A percentile compares a stretch with the other conserved stretches of the same genome.
These are phyloP conservation scores for Ogataea trehaloabstinens DNA, from an alignment of 805 yeast species.

Conservation along the genomic window DNA sequence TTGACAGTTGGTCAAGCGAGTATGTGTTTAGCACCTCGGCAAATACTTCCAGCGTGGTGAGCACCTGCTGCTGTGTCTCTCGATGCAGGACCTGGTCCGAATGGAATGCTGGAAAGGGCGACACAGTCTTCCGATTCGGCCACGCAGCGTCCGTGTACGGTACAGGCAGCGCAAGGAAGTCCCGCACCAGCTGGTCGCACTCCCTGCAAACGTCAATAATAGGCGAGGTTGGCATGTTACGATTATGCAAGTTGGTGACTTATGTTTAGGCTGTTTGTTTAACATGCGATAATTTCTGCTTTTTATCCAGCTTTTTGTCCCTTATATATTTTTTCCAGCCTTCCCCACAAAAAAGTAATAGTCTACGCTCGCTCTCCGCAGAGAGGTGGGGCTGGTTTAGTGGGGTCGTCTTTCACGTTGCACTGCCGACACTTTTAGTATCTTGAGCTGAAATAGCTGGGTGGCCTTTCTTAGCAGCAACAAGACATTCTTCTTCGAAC, in stretches of 20 bases:
- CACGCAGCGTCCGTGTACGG: constrained; percentile 11
- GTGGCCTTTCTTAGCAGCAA: constrained; percentile 76
- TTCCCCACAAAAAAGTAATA: no score
- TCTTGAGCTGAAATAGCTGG: no score
- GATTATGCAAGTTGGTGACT: no score
- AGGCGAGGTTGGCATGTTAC: constrained; percentile 15
- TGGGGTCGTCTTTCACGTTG: no score
- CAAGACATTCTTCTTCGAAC: constrained; percentile 64
- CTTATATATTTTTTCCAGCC: no score
- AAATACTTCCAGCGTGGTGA: constrained; percentile 19
- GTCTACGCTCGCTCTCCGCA: no score
- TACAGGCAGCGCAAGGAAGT: constrained; percentile 11
- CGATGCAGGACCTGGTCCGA: constrained; percentile 11
- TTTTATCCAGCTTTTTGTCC: no score
- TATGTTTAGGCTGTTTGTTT: no score
- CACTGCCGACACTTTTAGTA: no score
- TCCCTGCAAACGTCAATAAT: constrained; percentile 23
- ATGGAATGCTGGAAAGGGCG: constrained; percentile 18
- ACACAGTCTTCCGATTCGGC: background rate
- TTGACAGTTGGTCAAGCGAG: constrained; percentile 52
- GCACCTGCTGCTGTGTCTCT: constrained; percentile 26
- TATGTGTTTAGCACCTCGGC: constrained; percentile 20
- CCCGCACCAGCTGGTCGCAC: constrained; percentile 16
- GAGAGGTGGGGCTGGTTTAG: no score
- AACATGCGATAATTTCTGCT: no score